phyloP scores from a whole-genome alignment of 352 stramenopile species.

The Pythium dissimile region DNA sequence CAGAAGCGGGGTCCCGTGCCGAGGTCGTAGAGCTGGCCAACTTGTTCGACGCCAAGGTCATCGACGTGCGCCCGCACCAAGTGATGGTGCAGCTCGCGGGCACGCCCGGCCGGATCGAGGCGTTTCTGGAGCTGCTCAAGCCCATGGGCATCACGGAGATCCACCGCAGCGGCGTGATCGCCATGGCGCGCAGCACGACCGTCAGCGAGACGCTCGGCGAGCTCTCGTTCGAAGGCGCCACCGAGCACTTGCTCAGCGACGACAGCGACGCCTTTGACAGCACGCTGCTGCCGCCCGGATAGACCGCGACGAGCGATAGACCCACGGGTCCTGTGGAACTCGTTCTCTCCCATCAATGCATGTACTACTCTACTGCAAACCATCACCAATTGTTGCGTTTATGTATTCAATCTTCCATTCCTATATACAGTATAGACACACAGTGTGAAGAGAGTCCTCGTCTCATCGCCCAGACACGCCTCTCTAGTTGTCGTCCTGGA shows the following conservation, averaged over 20 bases:
- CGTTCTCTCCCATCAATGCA: too few species aligned
- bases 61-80: slow-evolving; percentile 79
- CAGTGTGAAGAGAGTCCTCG: too few species aligned
- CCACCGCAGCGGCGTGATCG: slow-evolving; percentile 82
- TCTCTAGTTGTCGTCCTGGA: slow-evolving; percentile 94
- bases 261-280: slow-evolving; percentile 63
- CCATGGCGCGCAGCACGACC: slow-evolving; percentile 71
- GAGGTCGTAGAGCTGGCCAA: slow-evolving; percentile 81
- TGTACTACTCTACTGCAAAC: too few species aligned
- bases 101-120: slow-evolving; percentile 71
- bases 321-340: neutral
- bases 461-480: neutral
- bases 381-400: neutral
- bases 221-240: slow-evolving; percentile 70
- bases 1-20: slow-evolving; percentile 57
- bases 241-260: slow-evolving; percentile 62
- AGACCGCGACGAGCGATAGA: slow-evolving; percentile 18
- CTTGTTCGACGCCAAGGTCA: slow-evolving; percentile 85
- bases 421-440: slow-evolving; percentile 4
- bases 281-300: slow-evolving; percentile 65
- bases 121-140: slow-evolving; percentile 81
- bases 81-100: slow-evolving; percentile 82
- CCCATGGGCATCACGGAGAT: slow-evolving; percentile 81
- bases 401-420: neutral
- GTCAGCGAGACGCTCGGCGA: slow-evolving; percentile 64